Evolutionary conservation across 1,139 yeast species (phyloP), one percentile per base, ranked within the genome.

Genomic region (Suzukiozyma palmioleophila): DNA sequence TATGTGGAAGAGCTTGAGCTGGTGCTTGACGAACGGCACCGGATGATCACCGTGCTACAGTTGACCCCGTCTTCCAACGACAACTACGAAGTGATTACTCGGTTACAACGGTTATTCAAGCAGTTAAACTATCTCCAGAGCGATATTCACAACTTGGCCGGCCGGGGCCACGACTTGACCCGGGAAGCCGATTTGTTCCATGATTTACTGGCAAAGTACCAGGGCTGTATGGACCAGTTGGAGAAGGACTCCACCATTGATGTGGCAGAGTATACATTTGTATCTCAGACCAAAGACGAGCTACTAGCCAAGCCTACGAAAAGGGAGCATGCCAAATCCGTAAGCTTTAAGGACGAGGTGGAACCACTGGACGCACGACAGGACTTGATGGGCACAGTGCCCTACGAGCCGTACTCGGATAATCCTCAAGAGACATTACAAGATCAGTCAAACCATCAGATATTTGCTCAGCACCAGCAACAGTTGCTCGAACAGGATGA

Each of bases 391-490:
- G 58, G 55, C 27, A 54, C 50, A 11, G 47, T 47, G 30, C 42
- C 46, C 33, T 58, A 60, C 38, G 54, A 58, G 49, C 81, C 81
- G 2, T 77, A 73, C 44, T 59, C 57, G 33, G 82, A 76, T 43
- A 62, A 62, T 32, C 68, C 66, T 2, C 59, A 41, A 32, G 40
- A 44, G 12, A 11, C 25, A 3, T 13, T 36, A n/a, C 26, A 34
- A 5, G 38, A 27, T 22, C 36, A 42, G 30, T 58, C 74, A 8
- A 77, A 78, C 48, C 76, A 66, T 34, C 79, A 75, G 42, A 50
- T 84, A 37, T 81, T 79, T 56, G 80, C 80, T 11, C 77, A 73
- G 47, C 90, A 87, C 53, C 86, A 84, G 50, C 88, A 81, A 49
- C 75, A 75, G 39, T 49, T 83, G 36, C 57, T 72, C 35, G 66